Percentiles rank a stretch among this genome's conserved stretches.
Evolutionary conservation across 495 filamentous ascomycete species (phyloP).

Genomic region (Annulohypoxylon bovei): DNA sequence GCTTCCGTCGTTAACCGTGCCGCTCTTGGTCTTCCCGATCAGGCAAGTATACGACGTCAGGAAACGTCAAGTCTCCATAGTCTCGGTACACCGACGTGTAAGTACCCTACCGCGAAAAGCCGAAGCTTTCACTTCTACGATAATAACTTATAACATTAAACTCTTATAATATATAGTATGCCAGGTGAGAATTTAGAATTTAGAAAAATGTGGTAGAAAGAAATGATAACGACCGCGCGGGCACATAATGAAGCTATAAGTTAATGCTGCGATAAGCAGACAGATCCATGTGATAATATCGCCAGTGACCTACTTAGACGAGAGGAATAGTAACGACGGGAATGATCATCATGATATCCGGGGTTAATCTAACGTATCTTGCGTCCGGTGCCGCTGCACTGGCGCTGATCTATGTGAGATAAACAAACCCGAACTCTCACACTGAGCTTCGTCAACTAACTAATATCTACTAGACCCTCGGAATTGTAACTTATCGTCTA

Average conservation of each 20-base stretch:
- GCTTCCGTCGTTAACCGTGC: constrained; percentile 29
- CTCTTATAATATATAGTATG: not conserved
- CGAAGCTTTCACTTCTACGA: constrained; percentile 10
- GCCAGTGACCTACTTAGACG: not conserved
- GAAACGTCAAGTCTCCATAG: constrained; percentile 12
- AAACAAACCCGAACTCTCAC: not conserved
- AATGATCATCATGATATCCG: constrained; percentile 1
- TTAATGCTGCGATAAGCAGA: not conserved
- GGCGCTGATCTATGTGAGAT: constrained; percentile 40
- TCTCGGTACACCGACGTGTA: not conserved
- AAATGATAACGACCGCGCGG: not conserved
- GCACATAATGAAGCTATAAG: not conserved
- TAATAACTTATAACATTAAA: not conserved
- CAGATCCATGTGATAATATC: not conserved
- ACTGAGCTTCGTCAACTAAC: constrained; percentile 18
- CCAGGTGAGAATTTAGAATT: not conserved
- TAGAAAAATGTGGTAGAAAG: not conserved
- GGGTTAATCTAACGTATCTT: constrained; percentile 4
- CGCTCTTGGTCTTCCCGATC: constrained; percentile 27
- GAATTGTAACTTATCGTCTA: constrained; percentile 60
- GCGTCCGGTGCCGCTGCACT: constrained; percentile 22
- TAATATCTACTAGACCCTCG: constrained; percentile 22
- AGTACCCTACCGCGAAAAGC: constrained; percentile 34
- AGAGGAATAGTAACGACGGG: not conserved
- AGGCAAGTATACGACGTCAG: constrained; percentile 37